Base-by-base conservation (phyloP, 192 early-diverging fungal genomes). In the Entrophospora sp. region DNA sequence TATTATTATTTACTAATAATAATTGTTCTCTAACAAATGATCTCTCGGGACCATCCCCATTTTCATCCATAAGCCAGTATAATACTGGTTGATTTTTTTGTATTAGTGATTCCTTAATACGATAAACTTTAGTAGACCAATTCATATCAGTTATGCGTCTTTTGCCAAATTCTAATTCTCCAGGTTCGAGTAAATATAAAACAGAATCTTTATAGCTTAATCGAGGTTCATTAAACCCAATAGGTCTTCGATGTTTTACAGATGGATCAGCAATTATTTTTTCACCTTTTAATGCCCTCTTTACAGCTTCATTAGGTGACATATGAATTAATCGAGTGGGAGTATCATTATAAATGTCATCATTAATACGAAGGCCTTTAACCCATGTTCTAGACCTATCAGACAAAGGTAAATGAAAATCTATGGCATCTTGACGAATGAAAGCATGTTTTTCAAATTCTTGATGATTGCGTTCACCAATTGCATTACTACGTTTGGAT, bases 371-470 rank as follows among this genome's bases (percentile, higher is more conserved):
- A 52, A 52, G 49, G 3, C 55, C 30, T 5, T 34, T 34, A 35
- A 57, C 8, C 30, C 30, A 57, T 13, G 5, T 32, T 34, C 55
- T 57, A 57, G 55, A 57, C 5, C 55, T 57, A 4, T 57, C 55
- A 32, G 55, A 12, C 14, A 57, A 57, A 34, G 55, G 2, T 35
- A 57, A 57, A 57, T 57, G 30, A 34, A 56, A 57, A 34, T 57
- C 55, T 22, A 52, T 14, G 2, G 49, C 49, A 52, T 52, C 20
- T 52, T 52, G 49, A 1, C 20, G 24, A 52, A 32, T 3, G 16
- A 32, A 57, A 57, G 31, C 55, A 57, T 57, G 55, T 32, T 57
- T 32, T 32, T 34, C n/a, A n/a, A n/a, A n/a, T n/a, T n/a, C n/a
- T n/a, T n/a, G n/a, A n/a, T n/a, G n/a, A n/a, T n/a, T n/a, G 3